A percentile compares a stretch with the other conserved stretches of the same genome.
phyloP scores from a whole-genome alignment of 192 early-diverging fungal genomes.

The Bifiguratus adelaidae region DNA sequence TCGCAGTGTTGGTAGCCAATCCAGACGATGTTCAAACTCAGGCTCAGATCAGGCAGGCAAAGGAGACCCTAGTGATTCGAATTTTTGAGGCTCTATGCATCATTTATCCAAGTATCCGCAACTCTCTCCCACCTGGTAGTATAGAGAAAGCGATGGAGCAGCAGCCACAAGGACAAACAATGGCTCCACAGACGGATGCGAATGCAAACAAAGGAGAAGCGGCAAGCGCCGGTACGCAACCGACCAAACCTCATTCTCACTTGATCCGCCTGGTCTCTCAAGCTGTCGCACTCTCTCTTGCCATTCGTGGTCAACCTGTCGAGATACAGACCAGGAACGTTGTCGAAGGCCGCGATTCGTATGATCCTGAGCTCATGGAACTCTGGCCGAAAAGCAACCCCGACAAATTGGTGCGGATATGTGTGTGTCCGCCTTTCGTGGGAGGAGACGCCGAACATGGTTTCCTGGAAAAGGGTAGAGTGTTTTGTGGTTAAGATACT shows the following conservation, averaged over 20 bases:
- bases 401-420: conserved; percentile 12
- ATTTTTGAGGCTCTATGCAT: conserved; percentile 20
- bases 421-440: conserved; percentile 21
- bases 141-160: no score
- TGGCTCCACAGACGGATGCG: no score
- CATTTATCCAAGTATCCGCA: conserved; percentile 19
- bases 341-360: conserved; percentile 16
- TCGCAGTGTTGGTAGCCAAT: conserved; percentile 20
- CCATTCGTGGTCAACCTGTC: conserved; percentile 27
- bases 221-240: background rate
- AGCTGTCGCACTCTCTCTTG: conserved; percentile 13
- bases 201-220: conserved; percentile 6
- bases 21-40: conserved; percentile 13
- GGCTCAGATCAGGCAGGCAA: conserved; percentile 9
- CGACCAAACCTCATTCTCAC: conserved; percentile 10
- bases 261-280: conserved; percentile 18
- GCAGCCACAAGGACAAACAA: no score
- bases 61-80: conserved; percentile 3
- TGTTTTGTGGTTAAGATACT: conserved; percentile 10
- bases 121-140: no score
- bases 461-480: conserved; percentile 28
- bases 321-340: conserved; percentile 14
- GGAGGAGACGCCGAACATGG: conserved; percentile 29
- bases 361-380: conserved; percentile 21
- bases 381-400: conserved; percentile 16